Conservation (phyloP, 306 rosid genomes). For the Corylus avellana region DNA sequence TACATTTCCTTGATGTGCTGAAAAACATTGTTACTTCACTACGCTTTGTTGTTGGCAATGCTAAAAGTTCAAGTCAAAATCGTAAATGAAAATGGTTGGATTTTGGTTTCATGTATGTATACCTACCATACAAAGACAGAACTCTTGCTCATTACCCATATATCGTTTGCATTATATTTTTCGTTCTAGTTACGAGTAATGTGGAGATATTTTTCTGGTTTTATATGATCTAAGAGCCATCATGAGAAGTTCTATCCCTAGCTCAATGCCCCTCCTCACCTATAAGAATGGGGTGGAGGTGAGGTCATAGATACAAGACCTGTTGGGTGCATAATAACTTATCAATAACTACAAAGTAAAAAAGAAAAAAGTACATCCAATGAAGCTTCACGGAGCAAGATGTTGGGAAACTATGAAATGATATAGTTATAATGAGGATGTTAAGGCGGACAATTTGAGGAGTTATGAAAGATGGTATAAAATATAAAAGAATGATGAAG, state of each 20-base stretch:
- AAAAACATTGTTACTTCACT: too few relatives aligned
- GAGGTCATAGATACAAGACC: background rate
- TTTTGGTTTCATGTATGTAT: background rate
- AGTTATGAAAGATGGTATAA: background rate
- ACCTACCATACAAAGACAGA: background rate
- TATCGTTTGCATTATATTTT: background rate
- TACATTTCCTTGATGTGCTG: too few relatives aligned
- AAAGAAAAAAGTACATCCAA: background rate
- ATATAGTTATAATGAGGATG: background rate
- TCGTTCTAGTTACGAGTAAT: background rate
- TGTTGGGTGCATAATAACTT: background rate
- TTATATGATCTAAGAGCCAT: background rate
- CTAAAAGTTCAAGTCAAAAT: too few relatives aligned
- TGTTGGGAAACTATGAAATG: background rate
- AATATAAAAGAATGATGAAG: background rate
- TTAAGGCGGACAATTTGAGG: background rate
- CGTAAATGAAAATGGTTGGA: background rate
- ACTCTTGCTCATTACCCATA: background rate
- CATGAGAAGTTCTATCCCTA: background rate
- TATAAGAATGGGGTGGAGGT: background rate
- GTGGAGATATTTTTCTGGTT: background rate
- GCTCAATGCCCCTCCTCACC: background rate
- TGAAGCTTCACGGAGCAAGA: background rate
- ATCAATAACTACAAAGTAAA: background rate
- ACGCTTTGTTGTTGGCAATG: too few relatives aligned